Percentiles rank a stretch among this genome's conserved stretches.
Evolutionary conservation across 2,329 filamentous ascomycete genomes (phyloP).

Genomic region (Blastomyces percursus): DNA sequence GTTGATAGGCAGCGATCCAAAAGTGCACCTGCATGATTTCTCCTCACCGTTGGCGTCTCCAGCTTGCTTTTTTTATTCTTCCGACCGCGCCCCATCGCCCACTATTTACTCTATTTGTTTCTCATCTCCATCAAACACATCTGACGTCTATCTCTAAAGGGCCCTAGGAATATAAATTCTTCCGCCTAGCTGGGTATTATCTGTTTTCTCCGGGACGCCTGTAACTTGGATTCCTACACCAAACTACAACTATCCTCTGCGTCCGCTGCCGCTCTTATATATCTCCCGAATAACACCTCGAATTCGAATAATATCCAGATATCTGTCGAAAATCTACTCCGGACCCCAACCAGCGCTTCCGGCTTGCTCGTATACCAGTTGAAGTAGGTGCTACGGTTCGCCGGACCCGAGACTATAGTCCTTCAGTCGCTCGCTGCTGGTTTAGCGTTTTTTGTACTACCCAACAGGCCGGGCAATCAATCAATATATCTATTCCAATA

Average conservation of each 20-base stretch:
- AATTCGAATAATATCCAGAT: not conserved
- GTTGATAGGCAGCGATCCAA: not conserved
- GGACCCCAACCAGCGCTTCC: not conserved
- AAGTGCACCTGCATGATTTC: not conserved
- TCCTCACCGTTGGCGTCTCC: slow-evolving; percentile 1
- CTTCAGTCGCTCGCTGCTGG: not conserved
- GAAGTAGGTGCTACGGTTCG: not conserved
- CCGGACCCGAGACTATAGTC: too few species aligned
- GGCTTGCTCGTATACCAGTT: not conserved
- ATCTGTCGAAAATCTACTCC: not conserved
- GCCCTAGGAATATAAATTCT: not conserved
- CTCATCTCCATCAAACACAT: not conserved
- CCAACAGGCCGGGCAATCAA: not conserved
- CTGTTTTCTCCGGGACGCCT: not conserved
- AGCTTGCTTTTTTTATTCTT: not conserved
- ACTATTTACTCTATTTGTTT: not conserved
- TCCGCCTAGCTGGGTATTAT: not conserved
- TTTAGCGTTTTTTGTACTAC: not conserved
- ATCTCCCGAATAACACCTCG: not conserved
- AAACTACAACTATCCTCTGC: not conserved
- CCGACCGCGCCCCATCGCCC: not conserved
- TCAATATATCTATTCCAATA: not conserved
- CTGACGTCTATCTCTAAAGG: not conserved
- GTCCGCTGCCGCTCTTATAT: not conserved
- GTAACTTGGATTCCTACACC: not conserved